Conservation (phyloP, 495 filamentous ascomycete genomes). For the Xeromyces bisporus region DNA sequence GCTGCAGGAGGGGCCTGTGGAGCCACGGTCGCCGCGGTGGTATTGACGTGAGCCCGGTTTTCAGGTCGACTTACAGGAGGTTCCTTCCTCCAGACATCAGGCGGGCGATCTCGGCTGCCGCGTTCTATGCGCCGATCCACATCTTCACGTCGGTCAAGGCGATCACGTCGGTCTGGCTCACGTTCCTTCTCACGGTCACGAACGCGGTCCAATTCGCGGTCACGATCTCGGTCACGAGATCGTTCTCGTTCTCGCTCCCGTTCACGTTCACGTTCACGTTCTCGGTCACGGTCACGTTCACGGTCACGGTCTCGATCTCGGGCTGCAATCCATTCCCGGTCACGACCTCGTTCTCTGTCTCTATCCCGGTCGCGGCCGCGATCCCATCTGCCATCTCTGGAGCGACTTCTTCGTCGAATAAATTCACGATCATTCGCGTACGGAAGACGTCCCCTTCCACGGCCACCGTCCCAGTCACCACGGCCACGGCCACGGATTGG, state of each 20-base stretch:
- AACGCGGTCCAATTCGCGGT: conserved; percentile 25
- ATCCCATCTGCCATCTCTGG: conserved; percentile 47
- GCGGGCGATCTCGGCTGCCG: conserved; percentile 20
- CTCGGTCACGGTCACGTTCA: conserved; percentile 5
- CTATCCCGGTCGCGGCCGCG: conserved; percentile 23
- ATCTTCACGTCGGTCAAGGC: conserved; percentile 19
- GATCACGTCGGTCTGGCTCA: conserved; percentile 16
- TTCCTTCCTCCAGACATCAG: conserved; percentile 38
- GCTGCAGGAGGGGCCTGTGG: conserved; percentile 4
- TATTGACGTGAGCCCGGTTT: conserved; percentile 20
- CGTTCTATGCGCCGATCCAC: conserved; percentile 32
- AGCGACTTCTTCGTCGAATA: conserved; percentile 44
- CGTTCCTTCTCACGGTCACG: conserved; percentile 26
- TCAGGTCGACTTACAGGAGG: conserved; percentile 25
- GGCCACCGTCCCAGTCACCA: conserved; percentile 45
- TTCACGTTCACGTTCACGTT: conserved; percentile 22
- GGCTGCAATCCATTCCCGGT: conserved; percentile 10
- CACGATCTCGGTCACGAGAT: conserved; percentile 11
- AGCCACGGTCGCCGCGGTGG: conserved; percentile 10
- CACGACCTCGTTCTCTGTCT: conserved; percentile 15
- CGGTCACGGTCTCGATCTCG: conserved; percentile 11
- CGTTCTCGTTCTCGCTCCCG: conserved; percentile 22
- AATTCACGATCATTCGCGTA: conserved; percentile 48
- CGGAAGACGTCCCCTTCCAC: conserved; percentile 33
- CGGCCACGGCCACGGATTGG: conserved; percentile 45